phyloP scores from a whole-genome alignment of 1,284 basidiomycete genomes.

The Ceratorhiza oryzae-sativae region DNA sequence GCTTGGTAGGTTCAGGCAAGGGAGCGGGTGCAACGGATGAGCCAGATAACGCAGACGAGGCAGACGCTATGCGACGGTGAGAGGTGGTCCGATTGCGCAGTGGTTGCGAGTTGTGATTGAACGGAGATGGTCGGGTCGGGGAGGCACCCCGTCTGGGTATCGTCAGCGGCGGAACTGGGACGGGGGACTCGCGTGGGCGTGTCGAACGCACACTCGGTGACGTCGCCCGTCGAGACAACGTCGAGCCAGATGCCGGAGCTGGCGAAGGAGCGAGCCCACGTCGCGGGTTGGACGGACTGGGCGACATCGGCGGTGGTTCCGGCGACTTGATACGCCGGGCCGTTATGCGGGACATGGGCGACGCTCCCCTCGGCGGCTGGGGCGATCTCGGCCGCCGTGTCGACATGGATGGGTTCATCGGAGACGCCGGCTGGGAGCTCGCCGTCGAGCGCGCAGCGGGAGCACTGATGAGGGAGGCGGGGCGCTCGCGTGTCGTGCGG shows the following conservation, averaged over 20 bases:
- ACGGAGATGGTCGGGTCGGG: neutral
- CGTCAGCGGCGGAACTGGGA: conserved; percentile 1
- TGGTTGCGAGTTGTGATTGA: neutral
- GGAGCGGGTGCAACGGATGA: neutral
- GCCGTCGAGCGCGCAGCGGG: neutral
- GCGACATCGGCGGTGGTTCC: neutral
- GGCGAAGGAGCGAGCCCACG: neutral
- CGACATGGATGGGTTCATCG: neutral
- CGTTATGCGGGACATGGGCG: neutral
- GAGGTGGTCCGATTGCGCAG: neutral
- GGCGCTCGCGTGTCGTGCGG: conserved; percentile 19
- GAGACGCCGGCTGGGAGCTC: conserved; percentile 1
- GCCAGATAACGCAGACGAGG: conserved; percentile 15
- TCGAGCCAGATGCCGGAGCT: neutral
- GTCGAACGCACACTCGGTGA: neutral
- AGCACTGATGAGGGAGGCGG: conserved; percentile 8
- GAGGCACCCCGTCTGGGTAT: conserved; percentile 1
- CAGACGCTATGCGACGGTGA: conserved; percentile 25
- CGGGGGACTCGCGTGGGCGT: neutral
- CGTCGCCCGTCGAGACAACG: neutral
- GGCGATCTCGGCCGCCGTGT: neutral
- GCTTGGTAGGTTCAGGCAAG: neutral
- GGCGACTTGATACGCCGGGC: neutral
- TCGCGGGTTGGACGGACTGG: conserved; percentile 2
- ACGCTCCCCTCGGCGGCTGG: neutral